These are phyloP conservation scores for Nakazawaea sp. DNA, from an alignment of 805 yeast species.

Conservation along the genomic window DNA sequence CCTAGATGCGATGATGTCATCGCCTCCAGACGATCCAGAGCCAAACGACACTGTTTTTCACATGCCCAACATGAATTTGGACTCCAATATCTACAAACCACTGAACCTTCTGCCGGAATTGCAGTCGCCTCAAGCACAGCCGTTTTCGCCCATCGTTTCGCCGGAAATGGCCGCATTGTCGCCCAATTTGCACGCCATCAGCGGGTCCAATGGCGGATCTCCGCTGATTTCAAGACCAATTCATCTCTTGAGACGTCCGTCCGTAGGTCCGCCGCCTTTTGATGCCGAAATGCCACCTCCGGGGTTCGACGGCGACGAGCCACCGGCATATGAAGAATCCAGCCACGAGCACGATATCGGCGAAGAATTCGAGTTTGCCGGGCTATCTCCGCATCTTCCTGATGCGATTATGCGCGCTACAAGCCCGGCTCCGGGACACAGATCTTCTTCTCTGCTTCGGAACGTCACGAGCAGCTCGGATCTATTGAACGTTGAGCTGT, in stretches of 20 bases:
- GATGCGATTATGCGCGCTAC: slow-evolving; percentile 26
- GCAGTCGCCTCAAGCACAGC: slow-evolving; percentile 61
- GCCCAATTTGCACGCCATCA: slow-evolving; percentile 16
- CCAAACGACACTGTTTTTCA: not conserved
- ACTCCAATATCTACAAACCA: slow-evolving; percentile 52
- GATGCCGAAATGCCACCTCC: slow-evolving; percentile 34
- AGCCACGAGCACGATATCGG: slow-evolving; percentile 21
- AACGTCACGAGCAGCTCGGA: not conserved
- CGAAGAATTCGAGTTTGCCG: slow-evolving; percentile 22
- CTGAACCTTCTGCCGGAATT: slow-evolving; percentile 34
- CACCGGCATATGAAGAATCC: slow-evolving; percentile 18
- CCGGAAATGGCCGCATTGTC: slow-evolving; percentile 23
- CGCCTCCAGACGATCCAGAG: not conserved
- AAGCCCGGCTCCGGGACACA: slow-evolving; percentile 14
- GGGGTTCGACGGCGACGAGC: slow-evolving; percentile 15
- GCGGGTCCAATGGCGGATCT: slow-evolving; percentile 3
- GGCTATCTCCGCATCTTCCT: slow-evolving; percentile 26
- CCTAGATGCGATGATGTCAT: slow-evolving; percentile 18
- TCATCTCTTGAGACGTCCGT: slow-evolving; percentile 45
- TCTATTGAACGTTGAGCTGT: not conserved
- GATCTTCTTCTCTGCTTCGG: not conserved
- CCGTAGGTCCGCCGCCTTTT: slow-evolving; percentile 60
- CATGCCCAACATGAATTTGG: slow-evolving; percentile 19
- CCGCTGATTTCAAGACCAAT: slow-evolving; percentile 39
- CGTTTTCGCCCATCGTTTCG: slow-evolving; percentile 39